Evolutionary conservation across 2,329 filamentous ascomycete species (phyloP).

Genomic region (Xylariaceae sp.): DNA sequence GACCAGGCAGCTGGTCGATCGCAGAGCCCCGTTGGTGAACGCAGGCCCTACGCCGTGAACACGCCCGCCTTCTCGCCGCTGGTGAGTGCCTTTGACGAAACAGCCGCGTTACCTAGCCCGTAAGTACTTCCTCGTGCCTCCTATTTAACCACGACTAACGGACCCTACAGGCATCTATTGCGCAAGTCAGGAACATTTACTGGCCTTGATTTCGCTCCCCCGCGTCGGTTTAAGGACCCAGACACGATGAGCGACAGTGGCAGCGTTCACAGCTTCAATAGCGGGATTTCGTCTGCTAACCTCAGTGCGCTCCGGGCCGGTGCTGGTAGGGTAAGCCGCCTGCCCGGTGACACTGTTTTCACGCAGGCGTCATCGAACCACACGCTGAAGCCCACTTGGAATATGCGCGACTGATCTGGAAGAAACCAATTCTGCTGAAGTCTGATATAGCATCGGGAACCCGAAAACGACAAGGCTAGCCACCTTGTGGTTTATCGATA

Average conservation of each 20-base stretch:
- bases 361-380: slow-evolving; percentile 69
- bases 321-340: slow-evolving; percentile 82
- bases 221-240: slow-evolving; percentile 69
- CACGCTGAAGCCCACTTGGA: slow-evolving; percentile 63
- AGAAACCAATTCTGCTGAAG: not conserved
- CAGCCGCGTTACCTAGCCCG: slow-evolving; percentile 85
- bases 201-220: slow-evolving; percentile 77
- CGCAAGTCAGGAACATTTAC: slow-evolving; percentile 81
- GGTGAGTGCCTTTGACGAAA: slow-evolving; percentile 82
- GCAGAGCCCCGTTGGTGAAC: slow-evolving; percentile 65
- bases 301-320: slow-evolving; percentile 75
- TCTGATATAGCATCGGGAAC: slow-evolving; percentile 4
- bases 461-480: slow-evolving; percentile 8
- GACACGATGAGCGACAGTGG: slow-evolving; percentile 67
- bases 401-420: slow-evolving; percentile 48
- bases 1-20: slow-evolving; percentile 72
- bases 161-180: slow-evolving; percentile 62
- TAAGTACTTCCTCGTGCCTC: slow-evolving; percentile 55
- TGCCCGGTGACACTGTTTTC: slow-evolving; percentile 81
- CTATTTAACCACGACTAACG: slow-evolving; percentile 27
- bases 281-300: slow-evolving; percentile 73
- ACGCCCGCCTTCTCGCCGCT: slow-evolving; percentile 78
- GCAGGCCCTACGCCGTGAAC: slow-evolving; percentile 73
- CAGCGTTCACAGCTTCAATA: slow-evolving; percentile 72
- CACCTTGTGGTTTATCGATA: slow-evolving; percentile 21